These are phyloP conservation scores for Fusarium coicis DNA, from an alignment of 2,329 filamentous ascomycete genomes.

Conservation along the genomic window DNA sequence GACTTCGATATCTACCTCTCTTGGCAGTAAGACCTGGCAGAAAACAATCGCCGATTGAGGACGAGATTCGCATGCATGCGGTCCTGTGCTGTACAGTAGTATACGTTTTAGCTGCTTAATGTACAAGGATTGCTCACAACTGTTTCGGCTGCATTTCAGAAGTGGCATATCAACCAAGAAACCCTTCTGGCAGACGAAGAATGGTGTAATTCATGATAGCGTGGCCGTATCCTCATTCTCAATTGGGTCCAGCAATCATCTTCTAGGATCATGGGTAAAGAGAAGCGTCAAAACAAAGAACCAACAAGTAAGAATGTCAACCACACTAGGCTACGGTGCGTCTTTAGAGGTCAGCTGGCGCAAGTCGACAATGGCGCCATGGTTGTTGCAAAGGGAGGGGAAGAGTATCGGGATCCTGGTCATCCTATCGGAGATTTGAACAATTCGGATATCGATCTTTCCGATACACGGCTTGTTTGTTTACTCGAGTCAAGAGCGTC, in stretches of 20 bases:
- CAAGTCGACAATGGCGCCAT: constrained; percentile 34
- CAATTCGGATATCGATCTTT: constrained; percentile 35
- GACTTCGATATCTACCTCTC: constrained; percentile 15
- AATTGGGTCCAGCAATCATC: constrained; percentile 17
- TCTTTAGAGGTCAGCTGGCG: constrained; percentile 12
- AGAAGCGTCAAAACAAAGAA: constrained; percentile 7
- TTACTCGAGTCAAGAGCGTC: constrained; percentile 12
- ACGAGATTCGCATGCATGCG: constrained; percentile 19
- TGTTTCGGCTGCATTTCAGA: constrained; percentile 33
- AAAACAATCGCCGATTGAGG: constrained; percentile 31
- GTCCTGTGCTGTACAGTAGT: constrained; percentile 15
- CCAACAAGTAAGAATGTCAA: constrained; percentile 16
- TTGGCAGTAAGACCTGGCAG: constrained; percentile 23
- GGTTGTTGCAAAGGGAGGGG: constrained; percentile 7
- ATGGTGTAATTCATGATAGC: background rate
- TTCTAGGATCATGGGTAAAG: constrained; percentile 30
- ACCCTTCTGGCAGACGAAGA: background rate
- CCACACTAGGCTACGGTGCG: constrained; percentile 30
- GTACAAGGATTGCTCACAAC: background rate
- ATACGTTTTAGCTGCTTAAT: constrained; percentile 6
- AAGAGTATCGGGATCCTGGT: constrained; percentile 1
- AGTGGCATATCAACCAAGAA: constrained; percentile 18
- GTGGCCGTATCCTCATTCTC: constrained; percentile 5
- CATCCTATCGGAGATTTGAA: constrained; percentile 39
- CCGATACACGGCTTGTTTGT: constrained; percentile 33